phyloP scores from a whole-genome alignment of 495 filamentous ascomycete species.

The Rostrohypoxylon terebratum region DNA sequence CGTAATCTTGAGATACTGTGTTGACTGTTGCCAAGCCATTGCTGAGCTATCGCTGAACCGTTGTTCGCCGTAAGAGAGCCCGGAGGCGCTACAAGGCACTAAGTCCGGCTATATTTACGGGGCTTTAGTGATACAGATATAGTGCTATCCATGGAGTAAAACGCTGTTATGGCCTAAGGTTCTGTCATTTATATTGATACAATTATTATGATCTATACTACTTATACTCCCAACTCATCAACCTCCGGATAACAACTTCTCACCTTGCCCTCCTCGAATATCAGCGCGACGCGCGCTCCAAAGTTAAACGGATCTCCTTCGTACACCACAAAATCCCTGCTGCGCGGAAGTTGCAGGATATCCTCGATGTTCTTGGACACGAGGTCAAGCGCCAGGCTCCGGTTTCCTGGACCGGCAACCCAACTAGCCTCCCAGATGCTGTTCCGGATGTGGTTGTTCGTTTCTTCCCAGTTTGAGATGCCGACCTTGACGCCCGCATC shows the following conservation, averaged over 20 bases:
- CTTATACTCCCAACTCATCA: conserved; percentile 8
- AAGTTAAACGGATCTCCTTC: conserved; percentile 57
- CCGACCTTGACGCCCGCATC: conserved; percentile 51
- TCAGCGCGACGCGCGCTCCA: conserved; percentile 52
- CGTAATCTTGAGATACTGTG: too few relatives aligned
- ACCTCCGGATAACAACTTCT: conserved; percentile 32
- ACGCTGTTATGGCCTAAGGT: neutral
- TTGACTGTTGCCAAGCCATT: too few relatives aligned
- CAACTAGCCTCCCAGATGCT: conserved; percentile 41
- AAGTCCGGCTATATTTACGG: too few relatives aligned
- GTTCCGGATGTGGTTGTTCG: conserved; percentile 38
- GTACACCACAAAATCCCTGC: conserved; percentile 54
- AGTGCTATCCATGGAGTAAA: too few relatives aligned
- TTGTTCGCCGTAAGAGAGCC: too few relatives aligned
- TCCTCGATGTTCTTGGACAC: conserved; percentile 53
- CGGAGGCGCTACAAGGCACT: too few relatives aligned
- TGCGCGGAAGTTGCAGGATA: conserved; percentile 48
- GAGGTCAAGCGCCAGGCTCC: conserved; percentile 45
- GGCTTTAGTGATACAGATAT: too few relatives aligned
- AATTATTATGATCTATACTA: neutral
- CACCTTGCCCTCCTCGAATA: conserved; percentile 46
- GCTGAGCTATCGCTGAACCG: too few relatives aligned
- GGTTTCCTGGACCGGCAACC: conserved; percentile 37
- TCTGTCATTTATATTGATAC: neutral
- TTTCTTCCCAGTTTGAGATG: conserved; percentile 38